Evolutionary conservation across 179 eudicot genomes (phyloP).

Genomic region (Patellifolia procumbens): DNA sequence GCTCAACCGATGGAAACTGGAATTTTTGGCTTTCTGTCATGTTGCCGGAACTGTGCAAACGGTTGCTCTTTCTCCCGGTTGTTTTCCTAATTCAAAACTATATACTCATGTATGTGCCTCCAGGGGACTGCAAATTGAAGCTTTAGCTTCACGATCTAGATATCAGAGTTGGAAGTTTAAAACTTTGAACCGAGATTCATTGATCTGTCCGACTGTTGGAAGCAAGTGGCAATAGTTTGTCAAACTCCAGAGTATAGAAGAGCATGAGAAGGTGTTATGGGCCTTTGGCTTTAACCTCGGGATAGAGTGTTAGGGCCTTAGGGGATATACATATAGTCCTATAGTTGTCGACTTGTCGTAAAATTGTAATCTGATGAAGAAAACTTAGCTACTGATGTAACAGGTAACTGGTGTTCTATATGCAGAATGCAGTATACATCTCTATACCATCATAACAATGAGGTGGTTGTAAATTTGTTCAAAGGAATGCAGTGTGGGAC

Average conservation of each 20-base stretch:
- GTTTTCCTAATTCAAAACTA: conserved; percentile 21
- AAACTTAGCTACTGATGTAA: not conserved
- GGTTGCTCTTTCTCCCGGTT: conserved; percentile 34
- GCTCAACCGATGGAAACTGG: conserved; percentile 49
- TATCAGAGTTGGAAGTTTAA: not conserved
- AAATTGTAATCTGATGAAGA: conserved; percentile 6
- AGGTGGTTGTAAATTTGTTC: conserved; percentile 15
- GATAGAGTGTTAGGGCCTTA: no score
- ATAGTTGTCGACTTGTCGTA: no score
- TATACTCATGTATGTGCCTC: not conserved
- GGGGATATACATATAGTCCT: no score
- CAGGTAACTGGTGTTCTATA: not conserved
- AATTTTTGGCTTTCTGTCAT: conserved; percentile 51
- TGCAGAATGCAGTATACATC: not conserved
- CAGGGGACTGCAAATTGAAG: not conserved
- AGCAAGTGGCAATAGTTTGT: conserved; percentile 9
- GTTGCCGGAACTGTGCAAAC: conserved; percentile 68
- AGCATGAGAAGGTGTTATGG: not conserved
- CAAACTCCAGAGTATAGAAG: not conserved
- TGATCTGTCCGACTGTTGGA: not conserved
- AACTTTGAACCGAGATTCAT: not conserved
- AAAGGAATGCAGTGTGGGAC: not conserved
- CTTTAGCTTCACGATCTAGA: not conserved
- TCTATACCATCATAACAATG: not conserved
- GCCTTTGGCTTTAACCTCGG: not conserved